Conservation (phyloP, 345 rosid genomes). For the Citrus reticulata region DNA sequence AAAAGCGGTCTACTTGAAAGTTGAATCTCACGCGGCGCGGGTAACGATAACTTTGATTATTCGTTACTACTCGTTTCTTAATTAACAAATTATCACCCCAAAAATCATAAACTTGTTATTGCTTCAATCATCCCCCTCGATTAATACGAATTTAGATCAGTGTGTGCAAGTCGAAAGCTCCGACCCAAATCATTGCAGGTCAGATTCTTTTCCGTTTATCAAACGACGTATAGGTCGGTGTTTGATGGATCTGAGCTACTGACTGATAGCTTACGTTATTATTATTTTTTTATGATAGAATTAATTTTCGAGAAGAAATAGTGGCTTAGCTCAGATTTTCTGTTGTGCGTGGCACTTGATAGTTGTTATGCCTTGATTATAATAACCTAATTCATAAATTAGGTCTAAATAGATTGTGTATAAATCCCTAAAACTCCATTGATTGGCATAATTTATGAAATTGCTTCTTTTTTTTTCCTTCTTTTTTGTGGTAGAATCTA, state of each 20-base stretch:
- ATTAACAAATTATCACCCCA: no score
- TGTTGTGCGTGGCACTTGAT: background rate
- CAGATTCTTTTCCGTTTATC: background rate
- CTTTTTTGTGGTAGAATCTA: background rate
- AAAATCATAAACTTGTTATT: no score
- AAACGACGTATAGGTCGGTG: background rate
- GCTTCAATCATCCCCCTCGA: no score
- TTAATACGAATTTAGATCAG: no score
- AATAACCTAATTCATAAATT: no score
- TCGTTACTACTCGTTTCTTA: no score
- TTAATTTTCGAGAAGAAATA: background rate
- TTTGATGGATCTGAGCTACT: constrained; percentile 1
- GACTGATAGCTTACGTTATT: background rate
- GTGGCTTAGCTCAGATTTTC: background rate
- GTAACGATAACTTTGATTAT: no score
- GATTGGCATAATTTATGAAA: background rate
- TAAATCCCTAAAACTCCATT: background rate
- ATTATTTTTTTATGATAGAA: background rate
- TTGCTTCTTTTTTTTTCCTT: background rate
- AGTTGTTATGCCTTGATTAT: background rate
- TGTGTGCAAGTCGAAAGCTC: no score
- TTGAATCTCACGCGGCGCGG: no score
- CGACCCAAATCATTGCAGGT: background rate
- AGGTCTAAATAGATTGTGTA: background rate
- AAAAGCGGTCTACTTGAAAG: no score